phyloP scores from a whole-genome alignment of 2,329 filamentous ascomycete genomes.

The Exophiala calicioides region DNA sequence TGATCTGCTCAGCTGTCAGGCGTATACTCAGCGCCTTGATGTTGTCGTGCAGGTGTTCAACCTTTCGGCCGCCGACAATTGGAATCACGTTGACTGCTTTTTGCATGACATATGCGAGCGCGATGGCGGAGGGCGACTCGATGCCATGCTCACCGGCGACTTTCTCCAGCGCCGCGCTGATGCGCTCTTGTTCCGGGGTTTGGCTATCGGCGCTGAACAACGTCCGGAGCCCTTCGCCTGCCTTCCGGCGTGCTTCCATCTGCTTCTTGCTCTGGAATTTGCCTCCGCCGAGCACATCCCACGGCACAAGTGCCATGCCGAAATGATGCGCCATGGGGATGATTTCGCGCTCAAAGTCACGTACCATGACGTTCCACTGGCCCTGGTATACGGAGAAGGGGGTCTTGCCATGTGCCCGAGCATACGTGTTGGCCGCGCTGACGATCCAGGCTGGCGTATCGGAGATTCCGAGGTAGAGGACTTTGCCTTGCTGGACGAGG shows the following conservation, averaged over 20 bases:
- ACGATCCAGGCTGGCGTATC: conserved; percentile 46
- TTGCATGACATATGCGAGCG: conserved; percentile 71
- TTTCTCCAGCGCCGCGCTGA: conserved; percentile 30
- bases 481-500: conserved; percentile 43
- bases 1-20: conserved; percentile 55
- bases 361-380: conserved; percentile 41
- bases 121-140: conserved; percentile 61
- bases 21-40: conserved; percentile 63
- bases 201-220: conserved; percentile 44
- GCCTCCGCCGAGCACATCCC: conserved; percentile 59
- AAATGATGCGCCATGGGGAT: conserved; percentile 44
- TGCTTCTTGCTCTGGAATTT: conserved; percentile 54
- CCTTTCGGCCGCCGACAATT: conserved; percentile 68
- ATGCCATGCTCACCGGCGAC: conserved; percentile 50
- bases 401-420: conserved; percentile 41
- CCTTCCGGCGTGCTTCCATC: conserved; percentile 43
- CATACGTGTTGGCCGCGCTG: conserved; percentile 43
- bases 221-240: conserved; percentile 32
- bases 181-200: conserved; percentile 22
- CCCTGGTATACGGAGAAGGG: conserved; percentile 44
- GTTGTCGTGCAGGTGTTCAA: conserved; percentile 69
- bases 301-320: conserved; percentile 56
- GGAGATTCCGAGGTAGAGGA: conserved; percentile 45
- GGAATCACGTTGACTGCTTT: conserved; percentile 74
- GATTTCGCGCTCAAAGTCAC: conserved; percentile 46